These are phyloP conservation scores for Cyclocybe aegerita DNA, from an alignment of 768 basidiomycete species.

Conservation along the genomic window DNA sequence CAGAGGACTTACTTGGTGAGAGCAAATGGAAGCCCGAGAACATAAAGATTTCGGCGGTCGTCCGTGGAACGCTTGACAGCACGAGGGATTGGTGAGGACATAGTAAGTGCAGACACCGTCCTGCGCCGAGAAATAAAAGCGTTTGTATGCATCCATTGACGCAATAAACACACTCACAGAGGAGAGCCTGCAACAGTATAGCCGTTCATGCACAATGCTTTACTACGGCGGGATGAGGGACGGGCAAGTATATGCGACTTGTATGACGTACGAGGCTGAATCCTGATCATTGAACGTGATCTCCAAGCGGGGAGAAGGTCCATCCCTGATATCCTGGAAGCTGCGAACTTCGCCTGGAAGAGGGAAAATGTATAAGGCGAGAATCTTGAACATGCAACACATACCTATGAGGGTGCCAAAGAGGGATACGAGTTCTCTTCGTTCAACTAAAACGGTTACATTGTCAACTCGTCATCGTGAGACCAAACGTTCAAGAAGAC, in stretches of 20 bases:
- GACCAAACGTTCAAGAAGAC: constrained; percentile 2
- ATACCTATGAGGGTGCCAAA: constrained; percentile 60
- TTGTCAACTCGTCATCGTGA: too few species aligned
- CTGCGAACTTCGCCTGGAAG: constrained; percentile 49
- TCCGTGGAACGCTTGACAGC: constrained; percentile 27
- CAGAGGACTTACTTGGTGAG: constrained; percentile 59
- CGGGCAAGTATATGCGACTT: not conserved
- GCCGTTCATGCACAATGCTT: constrained; percentile 67
- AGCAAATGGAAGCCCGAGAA: constrained; percentile 80
- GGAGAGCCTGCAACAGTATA: constrained; percentile 53
- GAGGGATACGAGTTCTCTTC: constrained; percentile 51
- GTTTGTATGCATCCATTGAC: constrained; percentile 18
- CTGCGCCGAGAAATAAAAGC: constrained; percentile 23
- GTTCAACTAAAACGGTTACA: constrained; percentile 12
- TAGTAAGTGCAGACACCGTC: constrained; percentile 32
- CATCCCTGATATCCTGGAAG: constrained; percentile 40
- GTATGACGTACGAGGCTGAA: constrained; percentile 45
- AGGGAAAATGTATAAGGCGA: not conserved
- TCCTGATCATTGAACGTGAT: constrained; percentile 55
- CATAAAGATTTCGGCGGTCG: constrained; percentile 80
- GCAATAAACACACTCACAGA: constrained; percentile 42
- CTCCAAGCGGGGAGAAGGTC: constrained; percentile 40
- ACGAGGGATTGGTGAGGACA: constrained; percentile 21
- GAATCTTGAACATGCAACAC: constrained; percentile 2
- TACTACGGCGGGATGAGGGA: constrained; percentile 35